Percentiles rank a stretch among this genome's conserved stretches.
Conservation (phyloP, 176 grass and related monocot species). For the Miscanthus lutarioriparius region DNA sequence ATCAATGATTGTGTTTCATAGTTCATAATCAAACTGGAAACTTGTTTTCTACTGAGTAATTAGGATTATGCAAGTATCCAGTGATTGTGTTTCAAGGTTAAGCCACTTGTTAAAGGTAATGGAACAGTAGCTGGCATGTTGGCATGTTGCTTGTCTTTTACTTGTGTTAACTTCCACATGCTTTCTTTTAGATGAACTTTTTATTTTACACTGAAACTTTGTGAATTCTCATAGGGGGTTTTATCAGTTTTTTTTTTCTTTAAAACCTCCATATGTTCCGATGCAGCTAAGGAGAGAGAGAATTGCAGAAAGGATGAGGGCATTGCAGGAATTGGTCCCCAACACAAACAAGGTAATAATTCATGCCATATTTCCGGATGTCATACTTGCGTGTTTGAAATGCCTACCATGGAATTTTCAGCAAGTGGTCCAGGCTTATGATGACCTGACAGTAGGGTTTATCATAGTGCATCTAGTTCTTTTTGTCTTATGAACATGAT, state of each 20-base stretch:
- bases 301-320: constrained; percentile 96
- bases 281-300: constrained; percentile 84
- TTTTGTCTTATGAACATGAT: constrained; percentile 14
- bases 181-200: neutral
- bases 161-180: neutral
- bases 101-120: constrained; percentile 11
- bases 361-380: constrained; percentile 31
- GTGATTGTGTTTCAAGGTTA: constrained; percentile 28
- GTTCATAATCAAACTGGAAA: constrained; percentile 24
- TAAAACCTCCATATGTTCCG: constrained; percentile 8
- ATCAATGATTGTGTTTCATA: too few relatives aligned
- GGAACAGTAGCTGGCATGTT: neutral
- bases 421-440: constrained; percentile 30
- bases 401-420: constrained; percentile 26
- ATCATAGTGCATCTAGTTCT: constrained; percentile 1
- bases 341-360: constrained; percentile 88
- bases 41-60: constrained; percentile 38
- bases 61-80: too few relatives aligned
- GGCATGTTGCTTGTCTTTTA: neutral
- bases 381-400: constrained; percentile 15
- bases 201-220: neutral
- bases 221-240: neutral
- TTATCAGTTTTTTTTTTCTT: constrained; percentile 19
- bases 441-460: constrained; percentile 14
- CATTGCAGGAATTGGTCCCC: constrained; percentile 86